Evolutionary conservation across 2,329 filamentous ascomycete genomes (phyloP).

Genomic region (Diaporthe sp.): DNA sequence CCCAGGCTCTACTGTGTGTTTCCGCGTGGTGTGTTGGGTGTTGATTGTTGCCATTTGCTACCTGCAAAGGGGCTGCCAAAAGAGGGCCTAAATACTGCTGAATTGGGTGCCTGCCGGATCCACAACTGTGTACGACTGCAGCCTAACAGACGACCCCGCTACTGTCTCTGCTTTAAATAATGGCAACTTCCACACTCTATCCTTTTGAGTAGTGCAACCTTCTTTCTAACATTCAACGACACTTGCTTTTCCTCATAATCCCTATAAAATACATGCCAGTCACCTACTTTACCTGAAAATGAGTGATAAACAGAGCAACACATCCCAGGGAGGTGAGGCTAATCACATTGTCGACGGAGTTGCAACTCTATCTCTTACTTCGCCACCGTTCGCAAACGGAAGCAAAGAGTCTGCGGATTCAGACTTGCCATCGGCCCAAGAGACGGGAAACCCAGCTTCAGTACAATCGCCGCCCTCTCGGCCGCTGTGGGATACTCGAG

Average conservation of each 20-base stretch:
- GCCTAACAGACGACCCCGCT: neutral
- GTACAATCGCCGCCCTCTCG: neutral
- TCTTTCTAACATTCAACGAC: neutral
- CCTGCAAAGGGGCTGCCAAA: too few relatives aligned
- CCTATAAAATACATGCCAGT: neutral
- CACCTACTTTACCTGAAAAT: neutral
- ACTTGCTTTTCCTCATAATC: neutral
- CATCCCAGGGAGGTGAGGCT: neutral
- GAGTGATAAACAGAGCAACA: neutral
- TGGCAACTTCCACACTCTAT: neutral
- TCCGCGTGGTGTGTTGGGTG: too few relatives aligned
- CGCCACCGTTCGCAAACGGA: neutral
- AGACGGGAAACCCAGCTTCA: neutral
- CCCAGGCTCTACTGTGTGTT: neutral
- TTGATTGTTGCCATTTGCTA: too few relatives aligned
- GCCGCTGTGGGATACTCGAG: neutral
- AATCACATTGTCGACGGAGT: neutral
- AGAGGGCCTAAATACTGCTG: too few relatives aligned
- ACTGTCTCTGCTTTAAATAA: slow-evolving; percentile 3
- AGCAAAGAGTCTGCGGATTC: neutral
- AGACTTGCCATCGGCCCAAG: slow-evolving; percentile 1
- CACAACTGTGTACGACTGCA: too few relatives aligned
- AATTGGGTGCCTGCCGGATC: too few relatives aligned
- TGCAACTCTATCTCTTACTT: slow-evolving; percentile 6
- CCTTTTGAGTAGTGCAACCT: neutral